phyloP scores from a whole-genome alignment of 805 yeast species.

The Candida sanyiensis region DNA sequence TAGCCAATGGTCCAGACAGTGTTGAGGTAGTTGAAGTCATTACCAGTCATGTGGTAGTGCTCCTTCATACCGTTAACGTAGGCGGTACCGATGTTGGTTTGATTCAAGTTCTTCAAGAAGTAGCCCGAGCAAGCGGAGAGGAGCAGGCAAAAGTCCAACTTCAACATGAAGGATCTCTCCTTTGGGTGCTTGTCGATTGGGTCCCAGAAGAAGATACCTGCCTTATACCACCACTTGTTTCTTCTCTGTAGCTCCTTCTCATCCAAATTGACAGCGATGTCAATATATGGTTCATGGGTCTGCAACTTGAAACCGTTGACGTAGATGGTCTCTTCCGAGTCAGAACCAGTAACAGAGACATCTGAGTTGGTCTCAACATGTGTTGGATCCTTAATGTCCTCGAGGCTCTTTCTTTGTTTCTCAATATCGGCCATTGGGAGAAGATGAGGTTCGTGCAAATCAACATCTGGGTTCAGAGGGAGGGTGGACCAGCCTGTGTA shows the following conservation, averaged over 20 bases:
- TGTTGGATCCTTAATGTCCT: not conserved
- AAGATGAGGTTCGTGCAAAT: not conserved
- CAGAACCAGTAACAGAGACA: constrained; percentile 5
- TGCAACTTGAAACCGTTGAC: constrained; percentile 9
- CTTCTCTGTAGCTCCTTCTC: constrained; percentile 8
- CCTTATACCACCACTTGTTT: constrained; percentile 6
- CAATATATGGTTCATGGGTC: constrained; percentile 7
- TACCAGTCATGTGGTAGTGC: constrained; percentile 34
- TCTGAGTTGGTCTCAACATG: constrained; percentile 3
- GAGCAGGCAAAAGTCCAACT: constrained; percentile 34
- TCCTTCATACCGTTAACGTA: constrained; percentile 44
- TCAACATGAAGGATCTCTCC: constrained; percentile 30
- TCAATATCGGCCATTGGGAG: constrained; percentile 22
- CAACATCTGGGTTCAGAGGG: not conserved
- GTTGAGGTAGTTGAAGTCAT: constrained; percentile 39
- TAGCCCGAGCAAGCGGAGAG: constrained; percentile 40
- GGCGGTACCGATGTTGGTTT: constrained; percentile 37
- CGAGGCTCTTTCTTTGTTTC: not conserved
- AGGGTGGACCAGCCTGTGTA: no score
- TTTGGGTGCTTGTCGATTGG: constrained; percentile 30
- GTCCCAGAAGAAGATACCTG: constrained; percentile 22
- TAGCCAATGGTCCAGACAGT: constrained; percentile 46
- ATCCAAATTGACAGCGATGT: constrained; percentile 4
- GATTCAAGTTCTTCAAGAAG: constrained; percentile 40
- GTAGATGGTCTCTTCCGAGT: not conserved